These are phyloP conservation scores for Pyrrhoderma noxium DNA, from an alignment of 1,284 basidiomycete genomes.

Conservation along the genomic window DNA sequence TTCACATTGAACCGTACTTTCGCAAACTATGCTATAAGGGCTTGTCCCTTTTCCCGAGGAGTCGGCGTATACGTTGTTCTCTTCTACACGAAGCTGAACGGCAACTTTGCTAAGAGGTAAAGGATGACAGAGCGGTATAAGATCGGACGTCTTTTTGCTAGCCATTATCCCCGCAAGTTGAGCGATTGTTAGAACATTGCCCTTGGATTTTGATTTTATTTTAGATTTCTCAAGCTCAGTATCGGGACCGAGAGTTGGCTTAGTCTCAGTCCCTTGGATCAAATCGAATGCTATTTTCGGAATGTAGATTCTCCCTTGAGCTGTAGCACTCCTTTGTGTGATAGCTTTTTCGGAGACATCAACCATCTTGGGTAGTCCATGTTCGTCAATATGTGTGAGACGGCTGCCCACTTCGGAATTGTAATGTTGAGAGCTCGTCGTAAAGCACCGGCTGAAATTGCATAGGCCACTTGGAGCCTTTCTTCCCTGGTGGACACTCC, in stretches of 20 bases:
- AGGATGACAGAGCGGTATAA: constrained; percentile 85
- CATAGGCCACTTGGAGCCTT: too few species aligned
- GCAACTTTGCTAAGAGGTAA: constrained; percentile 63
- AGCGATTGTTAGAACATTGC: constrained; percentile 72
- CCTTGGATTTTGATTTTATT: constrained; percentile 54
- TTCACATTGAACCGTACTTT: constrained; percentile 63
- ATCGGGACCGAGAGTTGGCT: constrained; percentile 9
- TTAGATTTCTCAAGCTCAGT: constrained; percentile 30
- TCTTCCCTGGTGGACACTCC: too few species aligned
- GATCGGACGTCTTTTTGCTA: constrained; percentile 71
- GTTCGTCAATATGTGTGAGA: constrained; percentile 65
- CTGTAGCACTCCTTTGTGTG: constrained; percentile 70
- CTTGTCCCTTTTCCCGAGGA: constrained; percentile 9
- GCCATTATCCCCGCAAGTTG: constrained; percentile 82
- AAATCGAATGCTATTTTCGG: constrained; percentile 59
- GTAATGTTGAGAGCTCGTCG: not conserved
- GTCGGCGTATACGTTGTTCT: constrained; percentile 1
- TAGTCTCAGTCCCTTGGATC: constrained; percentile 30
- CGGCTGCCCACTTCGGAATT: not conserved
- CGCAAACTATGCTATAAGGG: constrained; percentile 52
- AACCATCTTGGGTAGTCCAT: constrained; percentile 75
- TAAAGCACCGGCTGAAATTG: not conserved
- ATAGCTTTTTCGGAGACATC: constrained; percentile 61
- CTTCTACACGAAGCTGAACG: constrained; percentile 49
- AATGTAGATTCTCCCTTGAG: constrained; percentile 70